Base-by-base conservation (phyloP, 2,329 filamentous ascomycete genomes). In the Zasmidium citrigriseum region DNA sequence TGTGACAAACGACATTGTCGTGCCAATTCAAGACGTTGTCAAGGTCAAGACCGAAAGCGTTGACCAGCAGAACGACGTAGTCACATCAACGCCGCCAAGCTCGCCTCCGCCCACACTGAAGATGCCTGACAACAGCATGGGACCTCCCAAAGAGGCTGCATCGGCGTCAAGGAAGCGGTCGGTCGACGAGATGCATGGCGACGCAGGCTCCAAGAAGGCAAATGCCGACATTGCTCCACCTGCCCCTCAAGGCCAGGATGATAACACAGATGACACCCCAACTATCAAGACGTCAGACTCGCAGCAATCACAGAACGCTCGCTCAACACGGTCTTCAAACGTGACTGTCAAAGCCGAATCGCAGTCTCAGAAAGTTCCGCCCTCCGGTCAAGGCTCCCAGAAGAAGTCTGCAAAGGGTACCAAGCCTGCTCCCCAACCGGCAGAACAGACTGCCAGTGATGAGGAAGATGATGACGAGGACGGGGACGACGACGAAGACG, bases 221-320 rank as follows among this genome's bases (percentile, higher is more conserved):
- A 18, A 44, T 21, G 24, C 23, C 34, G n/a, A 48, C 16, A 10
- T 24, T 52, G 48, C 55, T 57, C 54, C 29, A 21, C 21, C 23
- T 55, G 47, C 34, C 47, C 29, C 41, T 45, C 21, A 44, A 16
- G 49, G 48, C 48, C 52, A 57, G 55, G 21, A 16, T 51, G 55
- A 53, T 20, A 27, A 18, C 10, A n/a, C 46, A 27, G 24, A 48
- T 53, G 55, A 57, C 48, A 34, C 55, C 21, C 34, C 48, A 27
- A 20, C 55, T 2, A 53, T 27, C 20, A 46, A 41, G 7, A 22
- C 24, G 9, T 41, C 41, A 27, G 49, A 53, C 12, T 52, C 49
- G 21, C 25, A 34, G 21, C n/a, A n/a, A n/a, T n/a, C n/a, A 57
- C 20, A 16, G 27, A 50, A 29, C 52, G 22, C 9, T 34, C 44